Percentiles rank a stretch among this genome's conserved stretches.
These are phyloP conservation scores for Microcos paniculata DNA, from an alignment of 345 rosid genomes.

Conservation along the genomic window DNA sequence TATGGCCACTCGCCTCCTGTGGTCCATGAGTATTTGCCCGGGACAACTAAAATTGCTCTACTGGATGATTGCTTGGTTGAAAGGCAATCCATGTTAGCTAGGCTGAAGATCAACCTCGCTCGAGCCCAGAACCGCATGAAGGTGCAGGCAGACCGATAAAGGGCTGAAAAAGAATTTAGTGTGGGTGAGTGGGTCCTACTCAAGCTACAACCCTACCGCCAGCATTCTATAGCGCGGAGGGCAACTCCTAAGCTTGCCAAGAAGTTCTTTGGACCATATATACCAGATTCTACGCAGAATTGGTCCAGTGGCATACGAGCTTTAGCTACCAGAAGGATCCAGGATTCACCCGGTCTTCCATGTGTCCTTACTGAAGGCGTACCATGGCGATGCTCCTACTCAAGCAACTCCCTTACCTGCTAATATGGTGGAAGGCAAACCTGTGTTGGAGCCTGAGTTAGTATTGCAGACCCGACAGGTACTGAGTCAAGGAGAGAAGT, in stretches of 20 bases:
- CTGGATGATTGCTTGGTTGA: too few species aligned
- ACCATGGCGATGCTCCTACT: too few species aligned
- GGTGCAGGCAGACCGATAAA: neutral
- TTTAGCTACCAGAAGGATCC: neutral
- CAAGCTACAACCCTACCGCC: conserved; percentile 4
- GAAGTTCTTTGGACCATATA: neutral
- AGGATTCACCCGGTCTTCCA: neutral
- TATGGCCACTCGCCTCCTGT: too few species aligned
- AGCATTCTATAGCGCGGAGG: neutral
- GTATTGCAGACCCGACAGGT: too few species aligned
- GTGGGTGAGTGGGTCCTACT: conserved; percentile 1
- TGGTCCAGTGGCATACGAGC: neutral
- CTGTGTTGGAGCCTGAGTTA: too few species aligned
- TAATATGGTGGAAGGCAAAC: too few species aligned
- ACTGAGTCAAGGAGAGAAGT: too few species aligned
- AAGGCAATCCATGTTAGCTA: neutral
- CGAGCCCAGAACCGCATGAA: neutral
- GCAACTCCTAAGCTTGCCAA: neutral
- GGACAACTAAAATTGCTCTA: too few species aligned
- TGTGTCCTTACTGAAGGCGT: neutral
- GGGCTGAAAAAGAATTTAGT: neutral
- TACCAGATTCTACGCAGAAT: neutral
- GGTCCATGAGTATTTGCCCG: too few species aligned
- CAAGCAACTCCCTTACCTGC: too few species aligned
- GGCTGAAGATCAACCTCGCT: too few species aligned